Evolutionary conservation across 352 stramenopile genomes (phyloP).

Genomic region (Phytophthora citricola): DNA sequence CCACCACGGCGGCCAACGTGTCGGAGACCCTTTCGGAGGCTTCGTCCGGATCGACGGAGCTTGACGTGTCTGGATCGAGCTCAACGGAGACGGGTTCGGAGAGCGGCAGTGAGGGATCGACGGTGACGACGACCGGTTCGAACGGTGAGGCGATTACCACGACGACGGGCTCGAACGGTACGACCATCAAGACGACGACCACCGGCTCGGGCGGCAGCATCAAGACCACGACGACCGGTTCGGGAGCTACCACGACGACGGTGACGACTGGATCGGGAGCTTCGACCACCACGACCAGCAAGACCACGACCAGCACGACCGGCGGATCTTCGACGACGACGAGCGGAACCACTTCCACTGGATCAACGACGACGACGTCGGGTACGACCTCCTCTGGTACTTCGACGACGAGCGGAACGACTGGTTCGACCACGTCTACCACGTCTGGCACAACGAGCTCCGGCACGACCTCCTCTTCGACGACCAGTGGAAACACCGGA

Average conservation of each 20-base stretch:
- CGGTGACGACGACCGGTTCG: constrained; percentile 19
- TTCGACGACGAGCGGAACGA: constrained; percentile 14
- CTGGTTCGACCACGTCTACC: constrained; percentile 9
- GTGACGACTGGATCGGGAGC: constrained; percentile 21
- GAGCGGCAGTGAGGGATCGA: constrained; percentile 22
- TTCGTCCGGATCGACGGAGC: constrained; percentile 25
- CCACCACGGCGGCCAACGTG: constrained; percentile 29
- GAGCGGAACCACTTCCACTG: constrained; percentile 12
- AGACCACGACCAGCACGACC: constrained; percentile 23
- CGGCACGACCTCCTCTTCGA: constrained; percentile 9
- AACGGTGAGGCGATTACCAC: constrained; percentile 24
- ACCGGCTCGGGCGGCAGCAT: constrained; percentile 19
- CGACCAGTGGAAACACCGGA: constrained; percentile 1
- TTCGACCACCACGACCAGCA: constrained; percentile 19
- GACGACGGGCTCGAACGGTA: constrained; percentile 17
- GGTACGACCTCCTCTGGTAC: constrained; percentile 16
- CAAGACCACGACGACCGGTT: constrained; percentile 14
- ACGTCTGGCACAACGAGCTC: constrained; percentile 5
- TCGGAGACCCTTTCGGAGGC: constrained; percentile 38
- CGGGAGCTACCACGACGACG: background rate
- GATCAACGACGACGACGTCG: constrained; percentile 17
- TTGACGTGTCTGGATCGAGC: constrained; percentile 30
- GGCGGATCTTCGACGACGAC: constrained; percentile 27
- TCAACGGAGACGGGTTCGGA: constrained; percentile 8
- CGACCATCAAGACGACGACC: constrained; percentile 23